Percentiles rank a stretch among this genome's conserved stretches.
Conservation (phyloP, 177 flowering plant genomes). For the Telopea speciosissima region DNA sequence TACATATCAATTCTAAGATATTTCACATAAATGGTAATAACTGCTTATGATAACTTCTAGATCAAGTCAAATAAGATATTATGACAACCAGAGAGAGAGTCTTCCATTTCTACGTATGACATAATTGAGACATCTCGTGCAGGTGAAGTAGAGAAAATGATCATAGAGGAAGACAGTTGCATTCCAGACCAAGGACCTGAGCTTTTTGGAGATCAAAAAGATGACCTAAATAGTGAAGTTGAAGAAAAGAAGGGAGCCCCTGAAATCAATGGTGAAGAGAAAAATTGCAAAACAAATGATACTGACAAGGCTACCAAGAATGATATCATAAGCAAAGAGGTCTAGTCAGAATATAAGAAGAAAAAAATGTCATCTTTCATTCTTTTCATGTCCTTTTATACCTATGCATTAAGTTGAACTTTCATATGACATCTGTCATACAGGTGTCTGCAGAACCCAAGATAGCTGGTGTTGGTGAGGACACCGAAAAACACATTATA, state of each 20-base stretch:
- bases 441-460: too few species aligned
- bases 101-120: neutral
- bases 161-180: neutral
- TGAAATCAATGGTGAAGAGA: neutral
- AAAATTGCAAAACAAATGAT: constrained; percentile 6
- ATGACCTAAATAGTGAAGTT: neutral
- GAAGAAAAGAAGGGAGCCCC: constrained; percentile 4
- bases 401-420: neutral
- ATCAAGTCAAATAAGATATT: neutral
- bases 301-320: neutral
- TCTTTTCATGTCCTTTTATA: neutral
- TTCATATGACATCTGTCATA: neutral
- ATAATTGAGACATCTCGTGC: constrained; percentile 2
- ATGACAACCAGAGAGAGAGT: neutral
- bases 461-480: too few species aligned
- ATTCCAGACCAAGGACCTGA: neutral
- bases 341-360: neutral
- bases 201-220: neutral
- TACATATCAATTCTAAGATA: neutral
- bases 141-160: neutral
- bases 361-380: neutral
- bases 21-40: neutral
- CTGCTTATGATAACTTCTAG: neutral
- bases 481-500: too few species aligned
- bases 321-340: neutral